phyloP scores from a whole-genome alignment of 148 eudicot species.

The Rhododendron kiyosumense region DNA sequence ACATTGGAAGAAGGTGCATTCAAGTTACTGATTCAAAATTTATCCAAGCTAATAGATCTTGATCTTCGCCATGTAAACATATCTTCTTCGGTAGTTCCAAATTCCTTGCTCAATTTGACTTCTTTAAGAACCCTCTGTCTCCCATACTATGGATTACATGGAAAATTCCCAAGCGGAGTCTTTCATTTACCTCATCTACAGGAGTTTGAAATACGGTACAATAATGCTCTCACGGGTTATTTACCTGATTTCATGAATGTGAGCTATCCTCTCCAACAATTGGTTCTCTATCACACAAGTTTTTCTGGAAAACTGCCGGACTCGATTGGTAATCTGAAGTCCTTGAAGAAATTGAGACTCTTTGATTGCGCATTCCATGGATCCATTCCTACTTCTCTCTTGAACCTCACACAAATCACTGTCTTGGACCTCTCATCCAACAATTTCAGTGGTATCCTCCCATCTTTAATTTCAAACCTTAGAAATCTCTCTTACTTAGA shows the following conservation, averaged over 20 bases:
- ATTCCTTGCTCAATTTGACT: constrained; percentile 15
- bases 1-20: neutral
- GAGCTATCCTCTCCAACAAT: too few species aligned
- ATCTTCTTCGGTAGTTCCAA: constrained; percentile 8
- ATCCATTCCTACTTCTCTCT: too few species aligned
- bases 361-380: rapidly evolving
- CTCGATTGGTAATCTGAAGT: too few species aligned
- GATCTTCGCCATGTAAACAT: neutral
- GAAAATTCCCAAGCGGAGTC: neutral
- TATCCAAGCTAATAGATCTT: constrained; percentile 8
- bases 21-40: neutral
- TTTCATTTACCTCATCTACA: neutral
- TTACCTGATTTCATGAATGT: too few species aligned
- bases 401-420: too few species aligned
- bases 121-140: neutral
- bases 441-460: too few species aligned
- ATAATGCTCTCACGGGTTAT: too few species aligned
- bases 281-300: rapidly evolving
- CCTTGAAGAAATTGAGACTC: rapidly evolving
- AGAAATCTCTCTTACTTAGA: too few species aligned
- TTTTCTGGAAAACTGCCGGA: too few species aligned
- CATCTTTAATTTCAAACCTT: too few species aligned
- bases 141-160: neutral
- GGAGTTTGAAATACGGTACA: rapidly evolving
- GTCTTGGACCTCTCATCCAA: too few species aligned